A percentile compares a stretch with the other conserved stretches of the same genome.
Conservation (phyloP, 192 early-diverging fungal genomes). For the Backusella westeae region DNA sequence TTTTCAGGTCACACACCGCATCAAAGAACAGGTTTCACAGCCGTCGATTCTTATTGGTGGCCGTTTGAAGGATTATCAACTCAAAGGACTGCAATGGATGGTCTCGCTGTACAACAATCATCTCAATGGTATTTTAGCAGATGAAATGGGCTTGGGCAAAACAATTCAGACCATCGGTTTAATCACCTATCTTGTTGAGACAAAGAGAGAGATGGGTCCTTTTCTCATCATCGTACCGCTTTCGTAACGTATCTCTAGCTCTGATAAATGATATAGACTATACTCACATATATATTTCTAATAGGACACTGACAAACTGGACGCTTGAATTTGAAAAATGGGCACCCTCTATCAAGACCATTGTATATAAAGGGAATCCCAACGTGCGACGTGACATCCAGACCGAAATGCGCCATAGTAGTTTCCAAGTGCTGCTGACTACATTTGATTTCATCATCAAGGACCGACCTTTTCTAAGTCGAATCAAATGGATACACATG, state of each 20-base stretch:
- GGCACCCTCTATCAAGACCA: slow-evolving; percentile 85
- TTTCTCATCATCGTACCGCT: slow-evolving; percentile 96
- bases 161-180: slow-evolving; percentile 97
- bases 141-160: slow-evolving; percentile 91
- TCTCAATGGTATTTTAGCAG: slow-evolving; percentile 96
- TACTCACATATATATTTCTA: not conserved
- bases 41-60: slow-evolving; percentile 86
- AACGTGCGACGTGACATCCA: slow-evolving; percentile 69
- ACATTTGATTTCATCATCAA: slow-evolving; percentile 98
- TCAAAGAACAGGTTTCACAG: slow-evolving; percentile 81
- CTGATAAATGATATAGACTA: too few species aligned
- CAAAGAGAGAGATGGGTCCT: slow-evolving; percentile 91
- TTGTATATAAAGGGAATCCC: slow-evolving; percentile 93
- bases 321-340: slow-evolving; percentile 96
- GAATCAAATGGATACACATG: slow-evolving; percentile 96
- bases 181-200: slow-evolving; percentile 93
- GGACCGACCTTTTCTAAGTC: slow-evolving; percentile 82
- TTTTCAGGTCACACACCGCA: slow-evolving; percentile 85
- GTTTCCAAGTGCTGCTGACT: slow-evolving; percentile 97
- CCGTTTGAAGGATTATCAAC: slow-evolving; percentile 93
- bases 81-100: slow-evolving; percentile 99
- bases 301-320: slow-evolving; percentile 94
- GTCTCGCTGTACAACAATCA: slow-evolving; percentile 98
- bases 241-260: slow-evolving; percentile 49
- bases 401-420: slow-evolving; percentile 66